A percentile compares a stretch with the other conserved stretches of the same genome.
phyloP scores from a whole-genome alignment of 768 basidiomycete species.

The Lyophyllum semitale region DNA sequence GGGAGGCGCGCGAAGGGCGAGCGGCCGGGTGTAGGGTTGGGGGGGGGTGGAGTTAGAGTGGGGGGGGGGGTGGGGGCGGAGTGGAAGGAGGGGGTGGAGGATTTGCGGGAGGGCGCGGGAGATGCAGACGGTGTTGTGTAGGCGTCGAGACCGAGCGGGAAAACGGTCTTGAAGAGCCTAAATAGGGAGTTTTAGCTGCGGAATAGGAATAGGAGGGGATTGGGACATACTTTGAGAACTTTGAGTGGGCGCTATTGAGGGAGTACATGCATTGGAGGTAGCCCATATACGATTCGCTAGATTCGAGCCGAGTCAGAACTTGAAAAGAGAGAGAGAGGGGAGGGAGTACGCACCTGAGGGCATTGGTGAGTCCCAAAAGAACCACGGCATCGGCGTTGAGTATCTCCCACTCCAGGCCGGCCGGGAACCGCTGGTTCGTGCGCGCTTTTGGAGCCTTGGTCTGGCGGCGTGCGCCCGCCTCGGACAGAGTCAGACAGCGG shows the following conservation, averaged over 20 bases:
- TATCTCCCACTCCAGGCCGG: conserved; percentile 78
- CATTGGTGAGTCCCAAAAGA: conserved; percentile 69
- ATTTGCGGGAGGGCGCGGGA: conserved; percentile 34
- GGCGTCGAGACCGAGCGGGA: conserved; percentile 57
- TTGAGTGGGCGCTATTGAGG: conserved; percentile 68
- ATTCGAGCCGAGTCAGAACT: not conserved
- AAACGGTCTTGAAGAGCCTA: conserved; percentile 68
- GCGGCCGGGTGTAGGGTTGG: conserved; percentile 20
- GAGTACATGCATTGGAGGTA: conserved; percentile 69
- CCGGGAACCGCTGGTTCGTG: conserved; percentile 46
- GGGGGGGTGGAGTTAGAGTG: conserved; percentile 14
- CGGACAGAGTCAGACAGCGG: conserved; percentile 54
- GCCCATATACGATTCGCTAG: conserved; percentile 79
- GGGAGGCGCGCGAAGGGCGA: conserved; percentile 43
- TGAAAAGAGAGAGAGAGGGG: not conserved
- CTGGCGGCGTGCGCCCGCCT: conserved; percentile 61
- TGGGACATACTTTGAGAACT: conserved; percentile 64
- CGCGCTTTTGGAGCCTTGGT: conserved; percentile 33
- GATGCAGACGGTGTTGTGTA: conserved; percentile 39
- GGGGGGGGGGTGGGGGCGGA: conserved; percentile 20
- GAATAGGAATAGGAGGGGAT: not conserved
- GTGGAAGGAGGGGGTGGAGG: conserved; percentile 22
- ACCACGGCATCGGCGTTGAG: conserved; percentile 73
- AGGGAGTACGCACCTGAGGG: conserved; percentile 53
- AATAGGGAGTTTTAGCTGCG: not conserved